Percentiles rank a stretch among this genome's conserved stretches.
These are phyloP conservation scores for Isoetes taiwanensis DNA, from an alignment of 75 land plant genomes.

Conservation along the genomic window DNA sequence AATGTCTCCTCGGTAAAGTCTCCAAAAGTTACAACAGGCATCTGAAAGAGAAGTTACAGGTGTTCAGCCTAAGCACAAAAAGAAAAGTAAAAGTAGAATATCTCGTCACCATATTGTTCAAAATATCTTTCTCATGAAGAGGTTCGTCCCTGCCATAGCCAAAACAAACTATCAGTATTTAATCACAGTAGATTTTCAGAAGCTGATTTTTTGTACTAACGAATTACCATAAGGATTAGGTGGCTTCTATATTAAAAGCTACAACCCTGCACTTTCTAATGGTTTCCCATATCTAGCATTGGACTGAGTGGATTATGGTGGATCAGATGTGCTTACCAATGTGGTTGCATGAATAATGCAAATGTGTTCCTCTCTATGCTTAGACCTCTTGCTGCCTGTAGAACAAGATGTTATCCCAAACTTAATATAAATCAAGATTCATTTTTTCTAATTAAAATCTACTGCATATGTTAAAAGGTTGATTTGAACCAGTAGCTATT, in stretches of 20 bases:
- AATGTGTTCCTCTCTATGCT: slow-evolving; percentile 79
- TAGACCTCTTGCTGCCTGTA: slow-evolving; percentile 47
- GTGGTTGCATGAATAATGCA: slow-evolving; percentile 97
- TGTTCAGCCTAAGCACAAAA: not conserved
- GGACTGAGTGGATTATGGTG: not conserved
- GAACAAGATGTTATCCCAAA: not conserved
- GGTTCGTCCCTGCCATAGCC: not conserved
- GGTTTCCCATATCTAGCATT: not conserved
- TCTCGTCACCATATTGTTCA: not conserved
- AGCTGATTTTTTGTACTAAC: not conserved
- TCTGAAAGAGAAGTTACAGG: not conserved
- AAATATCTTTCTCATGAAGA: not conserved
- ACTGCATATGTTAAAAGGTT: too few relatives aligned
- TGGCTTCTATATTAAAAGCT: not conserved
- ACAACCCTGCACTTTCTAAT: not conserved
- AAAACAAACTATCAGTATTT: not conserved
- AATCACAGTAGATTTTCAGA: not conserved
- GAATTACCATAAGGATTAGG: not conserved
- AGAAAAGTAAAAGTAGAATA: not conserved
- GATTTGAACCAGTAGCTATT: too few relatives aligned
- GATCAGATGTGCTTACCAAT: slow-evolving; percentile 75
- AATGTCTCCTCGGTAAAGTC: slow-evolving; percentile 18
- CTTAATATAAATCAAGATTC: not conserved
- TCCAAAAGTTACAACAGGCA: slow-evolving; percentile 14
- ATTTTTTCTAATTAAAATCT: too few relatives aligned